Conservation (phyloP, 768 basidiomycete genomes). For the Leccinum barrowsii region DNA sequence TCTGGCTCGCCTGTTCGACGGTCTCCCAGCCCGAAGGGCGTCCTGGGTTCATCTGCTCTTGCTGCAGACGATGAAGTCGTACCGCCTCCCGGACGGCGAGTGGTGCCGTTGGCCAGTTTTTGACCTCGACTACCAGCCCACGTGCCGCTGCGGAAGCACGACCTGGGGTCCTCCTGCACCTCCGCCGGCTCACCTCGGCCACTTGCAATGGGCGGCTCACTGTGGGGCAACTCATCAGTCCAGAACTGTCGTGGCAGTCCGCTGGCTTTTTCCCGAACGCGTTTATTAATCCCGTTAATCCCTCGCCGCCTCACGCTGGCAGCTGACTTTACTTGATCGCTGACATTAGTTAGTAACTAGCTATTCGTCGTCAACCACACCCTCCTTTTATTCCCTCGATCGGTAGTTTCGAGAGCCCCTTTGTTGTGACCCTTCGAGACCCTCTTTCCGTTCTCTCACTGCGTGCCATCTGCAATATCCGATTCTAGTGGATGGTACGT, state of each 20-base stretch:
- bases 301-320: constrained; percentile 42
- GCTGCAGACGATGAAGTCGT: constrained; percentile 80
- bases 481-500: constrained; percentile 11
- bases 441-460: neutral
- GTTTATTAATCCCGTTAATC: constrained; percentile 45
- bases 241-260: constrained; percentile 51
- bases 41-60: constrained; percentile 74
- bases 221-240: constrained; percentile 41
- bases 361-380: neutral
- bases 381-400: neutral
- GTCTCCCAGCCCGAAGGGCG: constrained; percentile 58
- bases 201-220: constrained; percentile 31
- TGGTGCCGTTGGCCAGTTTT: constrained; percentile 42
- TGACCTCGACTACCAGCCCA: constrained; percentile 46
- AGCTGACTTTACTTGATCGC: constrained; percentile 26
- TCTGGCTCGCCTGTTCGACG: constrained; percentile 56
- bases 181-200: constrained; percentile 32
- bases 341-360: constrained; percentile 9
- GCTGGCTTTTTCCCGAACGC: constrained; percentile 44
- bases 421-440: constrained; percentile 10
- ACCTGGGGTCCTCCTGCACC: constrained; percentile 44
- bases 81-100: constrained; percentile 43
- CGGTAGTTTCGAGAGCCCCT: no score
- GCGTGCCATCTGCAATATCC: constrained; percentile 28
- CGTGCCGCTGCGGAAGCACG: constrained; percentile 40